phyloP scores from a whole-genome alignment of 768 basidiomycete species.

The Tulasnella sp. region DNA sequence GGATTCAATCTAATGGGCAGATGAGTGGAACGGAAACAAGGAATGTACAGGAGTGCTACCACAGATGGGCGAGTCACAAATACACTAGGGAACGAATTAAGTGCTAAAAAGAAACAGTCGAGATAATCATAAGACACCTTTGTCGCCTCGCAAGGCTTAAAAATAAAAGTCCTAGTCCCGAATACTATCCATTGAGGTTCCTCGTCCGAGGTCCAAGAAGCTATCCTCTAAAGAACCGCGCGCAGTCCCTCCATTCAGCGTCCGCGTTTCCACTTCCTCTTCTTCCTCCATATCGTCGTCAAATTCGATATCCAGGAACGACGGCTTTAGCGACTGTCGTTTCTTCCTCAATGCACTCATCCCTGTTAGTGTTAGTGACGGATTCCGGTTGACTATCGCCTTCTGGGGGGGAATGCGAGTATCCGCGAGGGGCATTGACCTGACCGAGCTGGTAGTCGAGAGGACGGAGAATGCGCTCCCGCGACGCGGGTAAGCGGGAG shows the following conservation, averaged over 20 bases:
- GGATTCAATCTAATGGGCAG: neutral
- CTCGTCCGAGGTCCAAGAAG: slow-evolving; percentile 8
- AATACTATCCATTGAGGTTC: slow-evolving; percentile 9
- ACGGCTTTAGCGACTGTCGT: slow-evolving; percentile 11
- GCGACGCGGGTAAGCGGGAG: neutral
- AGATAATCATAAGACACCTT: neutral
- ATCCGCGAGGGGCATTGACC: neutral
- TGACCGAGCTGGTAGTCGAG: neutral
- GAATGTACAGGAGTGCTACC: neutral
- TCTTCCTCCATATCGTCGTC: slow-evolving; percentile 3
- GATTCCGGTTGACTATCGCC: neutral
- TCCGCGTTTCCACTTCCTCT: neutral
- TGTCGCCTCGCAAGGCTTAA: neutral
- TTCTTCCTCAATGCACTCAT: slow-evolving; percentile 2
- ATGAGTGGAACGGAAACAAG: neutral
- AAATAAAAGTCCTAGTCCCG: neutral
- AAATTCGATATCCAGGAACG: slow-evolving; percentile 11
- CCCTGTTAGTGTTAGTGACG: neutral
- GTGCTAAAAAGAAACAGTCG: neutral
- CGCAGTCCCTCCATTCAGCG: neutral
- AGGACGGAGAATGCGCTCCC: neutral
- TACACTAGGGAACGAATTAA: neutral
- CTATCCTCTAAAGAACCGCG: neutral
- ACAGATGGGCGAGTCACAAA: neutral
- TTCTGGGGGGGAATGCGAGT: neutral